phyloP scores from a whole-genome alignment of 75 land plant genomes.

The Pseudotsuga menziesii region DNA sequence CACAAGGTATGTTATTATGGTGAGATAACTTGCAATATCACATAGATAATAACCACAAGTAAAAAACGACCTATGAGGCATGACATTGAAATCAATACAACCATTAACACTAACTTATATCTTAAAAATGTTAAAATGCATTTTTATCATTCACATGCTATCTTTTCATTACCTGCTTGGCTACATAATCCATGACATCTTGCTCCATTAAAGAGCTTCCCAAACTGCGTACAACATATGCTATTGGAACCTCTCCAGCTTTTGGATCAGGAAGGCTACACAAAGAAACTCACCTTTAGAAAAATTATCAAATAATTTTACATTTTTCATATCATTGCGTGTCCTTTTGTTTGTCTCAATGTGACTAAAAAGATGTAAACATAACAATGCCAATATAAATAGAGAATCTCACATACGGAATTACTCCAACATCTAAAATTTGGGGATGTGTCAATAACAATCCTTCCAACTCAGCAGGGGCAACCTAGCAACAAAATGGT shows the following conservation, averaged over 20 bases:
- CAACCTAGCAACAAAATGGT: slow-evolving; percentile 14
- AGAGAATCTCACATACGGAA: slow-evolving; percentile 19
- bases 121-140: not conserved
- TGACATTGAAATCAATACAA: not conserved
- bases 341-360: not conserved
- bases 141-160: not conserved
- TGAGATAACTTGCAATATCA: not conserved
- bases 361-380: not conserved
- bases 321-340: not conserved
- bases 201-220: slow-evolving; percentile 46
- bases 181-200: slow-evolving; percentile 57
- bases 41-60: not conserved
- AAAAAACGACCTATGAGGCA: not conserved
- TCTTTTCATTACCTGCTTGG: slow-evolving; percentile 52
- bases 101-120: not conserved
- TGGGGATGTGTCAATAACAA: slow-evolving; percentile 26
- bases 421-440: slow-evolving; percentile 30
- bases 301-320: not conserved
- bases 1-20: not conserved
- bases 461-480: slow-evolving; percentile 39
- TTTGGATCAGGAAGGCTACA: slow-evolving; percentile 63
- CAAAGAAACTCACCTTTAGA: not conserved
- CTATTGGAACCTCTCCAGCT: slow-evolving; percentile 91
- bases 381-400: not conserved
- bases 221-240: slow-evolving; percentile 63